Conservation (phyloP, 2,329 filamentous ascomycete genomes). For the Leptographium galeiforme region DNA sequence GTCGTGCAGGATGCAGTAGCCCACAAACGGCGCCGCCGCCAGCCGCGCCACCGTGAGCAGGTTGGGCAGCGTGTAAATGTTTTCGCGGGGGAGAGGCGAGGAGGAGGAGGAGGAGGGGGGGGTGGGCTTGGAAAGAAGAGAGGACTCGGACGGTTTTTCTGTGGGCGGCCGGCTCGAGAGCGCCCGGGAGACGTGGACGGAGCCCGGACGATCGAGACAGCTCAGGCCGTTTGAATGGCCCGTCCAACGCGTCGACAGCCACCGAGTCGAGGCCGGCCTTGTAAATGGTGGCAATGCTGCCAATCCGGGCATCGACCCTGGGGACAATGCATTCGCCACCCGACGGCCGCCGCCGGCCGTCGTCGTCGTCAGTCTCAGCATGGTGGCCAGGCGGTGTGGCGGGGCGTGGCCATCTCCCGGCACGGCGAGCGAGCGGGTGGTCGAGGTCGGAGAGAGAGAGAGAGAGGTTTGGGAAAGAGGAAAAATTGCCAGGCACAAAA, state of each 20-base stretch:
- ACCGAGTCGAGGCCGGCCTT: too few species aligned
- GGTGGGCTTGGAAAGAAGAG: background rate
- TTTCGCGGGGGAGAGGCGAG: conserved; percentile 44
- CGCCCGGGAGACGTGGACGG: background rate
- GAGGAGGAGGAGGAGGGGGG: background rate
- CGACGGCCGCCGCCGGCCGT: background rate
- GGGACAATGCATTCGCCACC: background rate
- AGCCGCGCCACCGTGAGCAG: conserved; percentile 80
- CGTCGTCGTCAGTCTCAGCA: conserved; percentile 9
- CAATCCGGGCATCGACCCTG: too few species aligned
- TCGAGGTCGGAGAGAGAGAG: background rate
- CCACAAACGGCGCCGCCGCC: conserved; percentile 67
- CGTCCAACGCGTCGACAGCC: too few species aligned
- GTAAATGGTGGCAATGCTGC: too few species aligned
- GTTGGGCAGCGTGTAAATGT: conserved; percentile 96
- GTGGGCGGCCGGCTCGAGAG: background rate
- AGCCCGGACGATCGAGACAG: too few species aligned
- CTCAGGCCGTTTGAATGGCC: too few species aligned
- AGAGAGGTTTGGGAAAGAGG: background rate
- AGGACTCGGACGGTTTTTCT: too few species aligned
- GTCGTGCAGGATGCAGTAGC: conserved; percentile 78
- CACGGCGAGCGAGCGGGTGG: background rate
- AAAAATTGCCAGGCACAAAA: background rate
- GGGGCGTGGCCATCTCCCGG: background rate
- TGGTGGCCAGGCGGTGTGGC: background rate